A percentile compares a stretch with the other conserved stretches of the same genome.
phyloP scores from a whole-genome alignment of 805 yeast genomes.

The Saccharomyces cerevisiae region DNA sequence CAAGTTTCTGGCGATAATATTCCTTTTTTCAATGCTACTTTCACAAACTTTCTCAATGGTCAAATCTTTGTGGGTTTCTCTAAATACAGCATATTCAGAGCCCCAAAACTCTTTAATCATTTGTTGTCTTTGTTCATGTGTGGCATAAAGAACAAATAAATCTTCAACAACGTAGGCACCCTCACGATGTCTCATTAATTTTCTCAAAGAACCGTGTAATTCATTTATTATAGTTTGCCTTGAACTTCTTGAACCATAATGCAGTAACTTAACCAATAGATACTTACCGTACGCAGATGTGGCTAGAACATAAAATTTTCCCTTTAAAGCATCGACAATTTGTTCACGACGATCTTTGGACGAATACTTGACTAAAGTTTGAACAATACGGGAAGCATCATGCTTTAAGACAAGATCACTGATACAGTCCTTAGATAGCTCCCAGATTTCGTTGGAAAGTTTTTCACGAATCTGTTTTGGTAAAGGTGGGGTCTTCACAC shows the following conservation, averaged over 20 bases:
- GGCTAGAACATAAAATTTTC: slow-evolving; percentile 72
- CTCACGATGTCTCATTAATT: slow-evolving; percentile 91
- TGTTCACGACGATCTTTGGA: slow-evolving; percentile 68
- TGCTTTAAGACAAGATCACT: slow-evolving; percentile 87
- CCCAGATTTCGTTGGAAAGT: slow-evolving; percentile 80
- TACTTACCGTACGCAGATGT: slow-evolving; percentile 93
- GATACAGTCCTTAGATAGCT: slow-evolving; percentile 63
- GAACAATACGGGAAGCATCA: slow-evolving; percentile 93
- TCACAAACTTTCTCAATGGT: slow-evolving; percentile 55
- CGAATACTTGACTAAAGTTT: slow-evolving; percentile 82
- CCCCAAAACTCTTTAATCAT: slow-evolving; percentile 97
- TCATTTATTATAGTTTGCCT: slow-evolving; percentile 71
- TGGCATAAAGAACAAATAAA: slow-evolving; percentile 74
- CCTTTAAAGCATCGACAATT: slow-evolving; percentile 61
- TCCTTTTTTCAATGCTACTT: slow-evolving; percentile 71
- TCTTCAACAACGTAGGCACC: slow-evolving; percentile 98
- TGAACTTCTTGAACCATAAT: slow-evolving; percentile 81
- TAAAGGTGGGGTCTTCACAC: slow-evolving; percentile 76
- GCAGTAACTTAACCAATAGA: slow-evolving; percentile 75
- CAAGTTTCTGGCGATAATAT: slow-evolving; percentile 64
- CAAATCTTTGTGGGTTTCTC: slow-evolving; percentile 59
- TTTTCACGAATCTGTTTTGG: slow-evolving; percentile 70
- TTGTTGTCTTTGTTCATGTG: slow-evolving; percentile 75
- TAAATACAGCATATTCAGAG: slow-evolving; percentile 84
- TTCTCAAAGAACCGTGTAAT: slow-evolving; percentile 83